Evolutionary conservation across 495 filamentous ascomycete species (phyloP), one percentile per base, ranked within the genome.

Genomic region (Annulohypoxylon moriforme): DNA sequence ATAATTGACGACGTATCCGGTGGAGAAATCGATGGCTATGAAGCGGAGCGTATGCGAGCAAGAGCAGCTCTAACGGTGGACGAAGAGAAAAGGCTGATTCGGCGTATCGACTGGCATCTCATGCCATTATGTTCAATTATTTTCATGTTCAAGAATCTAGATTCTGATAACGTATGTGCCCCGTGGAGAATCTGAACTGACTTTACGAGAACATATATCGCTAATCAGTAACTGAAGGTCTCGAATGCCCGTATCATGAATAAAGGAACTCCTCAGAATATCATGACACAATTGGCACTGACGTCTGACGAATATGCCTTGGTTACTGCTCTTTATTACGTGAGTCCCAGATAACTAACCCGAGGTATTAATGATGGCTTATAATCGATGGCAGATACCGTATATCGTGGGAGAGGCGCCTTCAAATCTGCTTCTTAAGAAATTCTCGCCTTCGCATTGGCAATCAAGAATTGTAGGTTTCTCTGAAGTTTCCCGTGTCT

Each of bases 351-450:
- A 0, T n/a, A 7, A 29, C 6, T 14, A 29, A 0, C 22, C 55
- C 10, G 13, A 20, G 8, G 16, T 9, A 13, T 16, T n/a, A 27
- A 56, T 27, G 24, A 47, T 60, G 22, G 47, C 79, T 81, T 52
- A 76, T 46, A 25, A 7, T 25, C n/a, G 0, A 7, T 14, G 58
- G 36, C 34, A 85, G 81, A 75, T 83, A 44, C 83, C 83, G 9
- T 85, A 85, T 58, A 84, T 85, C 53, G 24, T 85, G 1, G 70
- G 76, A 14, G 82, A 84, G 72, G 80, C 81, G 3, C 83, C 82
- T 2, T 81, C 81, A 8, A 84, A 83, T 47, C 69, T 84, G 1
- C 40, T 83, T 4, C 66, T 84, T 3, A 82, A 83, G 67, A 65
- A 68, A 24, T 78, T 81, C 52, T 76, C 69, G 0, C 82, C 81